Evolutionary conservation across 257 asterid species (phyloP).

Genomic region (Nicotiana attenuata): DNA sequence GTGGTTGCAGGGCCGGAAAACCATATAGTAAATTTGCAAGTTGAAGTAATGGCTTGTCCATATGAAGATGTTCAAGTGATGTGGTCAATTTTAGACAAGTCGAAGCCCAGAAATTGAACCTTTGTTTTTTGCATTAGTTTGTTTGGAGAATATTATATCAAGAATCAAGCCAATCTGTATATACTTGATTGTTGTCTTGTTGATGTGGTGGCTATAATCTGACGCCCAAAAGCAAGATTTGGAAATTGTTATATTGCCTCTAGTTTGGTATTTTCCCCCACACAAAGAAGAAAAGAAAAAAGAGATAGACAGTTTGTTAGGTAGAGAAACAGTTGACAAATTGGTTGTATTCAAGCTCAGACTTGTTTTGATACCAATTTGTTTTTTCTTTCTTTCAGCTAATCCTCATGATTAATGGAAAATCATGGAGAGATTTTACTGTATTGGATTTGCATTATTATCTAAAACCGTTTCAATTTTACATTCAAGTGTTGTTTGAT

Average conservation of each 20-base stretch:
- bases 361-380: not conserved
- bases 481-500: not conserved
- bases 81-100: constrained; percentile 85
- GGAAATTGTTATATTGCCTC: not conserved
- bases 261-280: not conserved
- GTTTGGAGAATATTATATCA: not conserved
- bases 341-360: constrained; percentile 5
- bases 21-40: constrained; percentile 49
- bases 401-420: not conserved
- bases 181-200: constrained; percentile 6
- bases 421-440: constrained; percentile 7
- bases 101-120: constrained; percentile 40
- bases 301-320: not conserved
- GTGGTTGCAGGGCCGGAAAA: constrained; percentile 26
- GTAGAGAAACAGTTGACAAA: not conserved
- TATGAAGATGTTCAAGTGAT: constrained; percentile 84
- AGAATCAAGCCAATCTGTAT: not conserved
- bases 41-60: constrained; percentile 78
- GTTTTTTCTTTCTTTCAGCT: not conserved
- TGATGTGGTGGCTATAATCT: constrained; percentile 10
- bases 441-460: not conserved
- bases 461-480: not conserved
- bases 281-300: too few relatives aligned
- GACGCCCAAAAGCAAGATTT: constrained; percentile 15
- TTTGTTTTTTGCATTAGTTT: constrained; percentile 10